Evolutionary conservation across 2,329 filamentous ascomycete species (phyloP).

Genomic region (Aspergillus costaricaensis): DNA sequence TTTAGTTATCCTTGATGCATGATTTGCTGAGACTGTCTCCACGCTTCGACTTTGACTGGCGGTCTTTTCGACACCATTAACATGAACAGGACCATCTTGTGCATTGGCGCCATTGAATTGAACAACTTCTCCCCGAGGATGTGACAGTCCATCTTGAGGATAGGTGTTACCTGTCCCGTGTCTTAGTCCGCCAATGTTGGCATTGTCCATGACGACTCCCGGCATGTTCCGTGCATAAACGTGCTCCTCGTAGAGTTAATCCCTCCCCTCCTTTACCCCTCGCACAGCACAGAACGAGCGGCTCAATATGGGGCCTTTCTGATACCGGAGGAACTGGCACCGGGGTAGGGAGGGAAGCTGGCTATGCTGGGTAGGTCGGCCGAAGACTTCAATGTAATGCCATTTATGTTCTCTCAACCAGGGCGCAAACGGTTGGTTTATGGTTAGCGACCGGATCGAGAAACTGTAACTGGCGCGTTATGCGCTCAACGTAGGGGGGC

Average conservation of each 20-base stretch:
- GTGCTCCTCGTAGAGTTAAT: slow-evolving; percentile 17
- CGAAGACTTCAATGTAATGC: slow-evolving; percentile 26
- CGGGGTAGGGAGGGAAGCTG: slow-evolving; percentile 30
- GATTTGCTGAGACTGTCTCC: slow-evolving; percentile 8
- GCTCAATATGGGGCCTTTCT: slow-evolving; percentile 20
- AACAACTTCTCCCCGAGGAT: slow-evolving; percentile 15
- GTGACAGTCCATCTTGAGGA: slow-evolving; percentile 28
- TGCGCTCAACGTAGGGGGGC: not conserved
- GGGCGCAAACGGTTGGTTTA: not conserved
- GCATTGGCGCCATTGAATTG: slow-evolving; percentile 20
- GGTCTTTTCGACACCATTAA: slow-evolving; percentile 31
- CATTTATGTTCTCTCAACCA: slow-evolving; percentile 24
- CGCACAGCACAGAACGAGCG: slow-evolving; percentile 30
- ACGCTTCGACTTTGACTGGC: slow-evolving; percentile 14
- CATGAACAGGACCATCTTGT: slow-evolving; percentile 27
- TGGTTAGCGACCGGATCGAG: not conserved
- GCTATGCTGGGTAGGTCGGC: slow-evolving; percentile 14
- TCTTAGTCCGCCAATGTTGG: slow-evolving; percentile 30
- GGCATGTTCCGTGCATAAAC: slow-evolving; percentile 38
- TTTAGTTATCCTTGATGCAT: slow-evolving; percentile 3
- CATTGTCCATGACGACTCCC: slow-evolving; percentile 46
- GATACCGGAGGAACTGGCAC: slow-evolving; percentile 20
- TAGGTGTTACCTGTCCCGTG: slow-evolving; percentile 26
- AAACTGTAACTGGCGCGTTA: not conserved
- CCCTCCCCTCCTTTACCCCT: slow-evolving; percentile 34